A percentile compares a stretch with the other conserved stretches of the same genome.
Evolutionary conservation across 2,329 filamentous ascomycete genomes (phyloP).

Genomic region (Fusarium protoensiforme): DNA sequence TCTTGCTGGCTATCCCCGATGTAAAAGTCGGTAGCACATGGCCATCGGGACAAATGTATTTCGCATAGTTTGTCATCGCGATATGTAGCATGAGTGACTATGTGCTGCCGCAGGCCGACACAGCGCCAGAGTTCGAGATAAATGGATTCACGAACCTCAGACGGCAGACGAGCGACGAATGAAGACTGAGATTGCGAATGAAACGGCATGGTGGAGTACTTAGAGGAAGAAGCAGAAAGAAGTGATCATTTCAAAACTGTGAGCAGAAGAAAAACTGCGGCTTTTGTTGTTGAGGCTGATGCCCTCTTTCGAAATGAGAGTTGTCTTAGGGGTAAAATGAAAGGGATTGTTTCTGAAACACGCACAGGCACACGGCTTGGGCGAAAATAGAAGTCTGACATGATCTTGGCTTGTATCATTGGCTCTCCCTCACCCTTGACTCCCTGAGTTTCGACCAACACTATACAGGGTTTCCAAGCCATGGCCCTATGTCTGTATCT

Average conservation of each 20-base stretch:
- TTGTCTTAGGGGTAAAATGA: no score
- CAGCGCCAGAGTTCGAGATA: background rate
- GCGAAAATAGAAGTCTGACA: background rate
- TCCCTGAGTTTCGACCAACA: background rate
- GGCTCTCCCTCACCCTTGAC: background rate
- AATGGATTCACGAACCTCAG: background rate
- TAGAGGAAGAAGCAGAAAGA: background rate
- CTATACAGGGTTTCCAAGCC: background rate
- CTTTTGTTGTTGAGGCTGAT: no score
- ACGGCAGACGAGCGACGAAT: background rate
- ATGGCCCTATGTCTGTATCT: background rate
- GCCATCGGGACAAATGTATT: background rate
- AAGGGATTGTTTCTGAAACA: background rate
- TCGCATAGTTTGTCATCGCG: background rate
- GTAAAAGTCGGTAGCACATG: background rate
- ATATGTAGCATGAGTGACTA: background rate
- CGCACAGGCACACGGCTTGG: background rate
- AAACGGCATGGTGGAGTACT: background rate
- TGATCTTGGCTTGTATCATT: background rate
- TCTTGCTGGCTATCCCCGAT: background rate
- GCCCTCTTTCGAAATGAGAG: background rate
- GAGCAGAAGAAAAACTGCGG: no score
- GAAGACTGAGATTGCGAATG: background rate
- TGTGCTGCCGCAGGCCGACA: background rate
- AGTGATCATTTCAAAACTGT: background rate